Percentiles rank a stretch among this genome's conserved stretches.
Evolutionary conservation across 2,329 filamentous ascomycete genomes (phyloP).

Genomic region (Mycocentrospora acerina): DNA sequence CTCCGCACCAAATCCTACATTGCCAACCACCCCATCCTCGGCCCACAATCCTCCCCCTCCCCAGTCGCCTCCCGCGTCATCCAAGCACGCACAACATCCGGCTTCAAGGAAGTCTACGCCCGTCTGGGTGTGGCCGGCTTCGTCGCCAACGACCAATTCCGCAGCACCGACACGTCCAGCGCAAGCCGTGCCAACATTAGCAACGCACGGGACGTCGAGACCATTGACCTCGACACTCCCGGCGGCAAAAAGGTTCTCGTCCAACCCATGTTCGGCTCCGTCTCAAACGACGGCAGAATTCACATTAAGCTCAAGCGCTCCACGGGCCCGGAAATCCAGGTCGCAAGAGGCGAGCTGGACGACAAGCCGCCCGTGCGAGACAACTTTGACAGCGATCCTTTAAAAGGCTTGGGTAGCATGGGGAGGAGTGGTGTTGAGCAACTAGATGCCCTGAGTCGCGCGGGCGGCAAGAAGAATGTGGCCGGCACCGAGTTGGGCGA

Average conservation of each 20-base stretch:
- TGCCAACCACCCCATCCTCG: conserved; percentile 62
- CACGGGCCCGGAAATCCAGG: conserved; percentile 21
- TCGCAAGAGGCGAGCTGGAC: conserved; percentile 27
- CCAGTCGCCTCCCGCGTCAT: conserved; percentile 62
- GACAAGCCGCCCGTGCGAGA: conserved; percentile 22
- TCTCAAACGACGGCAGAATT: conserved; percentile 33
- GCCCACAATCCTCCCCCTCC: conserved; percentile 55
- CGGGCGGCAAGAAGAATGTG: background rate
- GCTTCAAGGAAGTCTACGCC: conserved; percentile 27
- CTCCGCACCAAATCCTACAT: conserved; percentile 56
- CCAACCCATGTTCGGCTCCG: conserved; percentile 46
- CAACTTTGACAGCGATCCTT: background rate
- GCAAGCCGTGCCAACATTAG: conserved; percentile 15
- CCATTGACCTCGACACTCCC: conserved; percentile 44
- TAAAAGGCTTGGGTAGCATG: background rate
- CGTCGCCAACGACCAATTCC: conserved; percentile 42
- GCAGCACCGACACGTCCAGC: conserved; percentile 31
- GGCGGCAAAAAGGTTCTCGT: conserved; percentile 58
- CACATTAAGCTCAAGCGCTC: conserved; percentile 28
- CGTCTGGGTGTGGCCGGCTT: conserved; percentile 50
- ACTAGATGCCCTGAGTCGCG: background rate
- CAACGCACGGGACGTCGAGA: conserved; percentile 27
- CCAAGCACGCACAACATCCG: conserved; percentile 31
- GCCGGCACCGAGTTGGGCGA: conserved; percentile 6
- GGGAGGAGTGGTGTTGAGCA: conserved; percentile 1